Evolutionary conservation across 2,329 filamentous ascomycete species (phyloP).

Genomic region (Scedosporium apiospermum): DNA sequence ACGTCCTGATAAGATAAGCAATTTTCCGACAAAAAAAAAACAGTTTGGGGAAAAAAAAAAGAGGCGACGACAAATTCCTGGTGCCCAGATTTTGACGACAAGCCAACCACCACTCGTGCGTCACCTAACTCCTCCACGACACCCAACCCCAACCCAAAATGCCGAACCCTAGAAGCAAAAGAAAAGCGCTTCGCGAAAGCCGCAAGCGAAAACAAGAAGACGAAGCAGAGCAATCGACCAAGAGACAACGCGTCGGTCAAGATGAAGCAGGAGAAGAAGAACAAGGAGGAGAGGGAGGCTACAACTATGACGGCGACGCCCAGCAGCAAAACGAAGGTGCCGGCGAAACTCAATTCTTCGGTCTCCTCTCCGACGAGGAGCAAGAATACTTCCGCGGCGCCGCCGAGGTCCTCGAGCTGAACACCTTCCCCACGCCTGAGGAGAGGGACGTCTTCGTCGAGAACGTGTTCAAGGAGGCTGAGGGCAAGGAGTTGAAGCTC

Average conservation of each 20-base stretch:
- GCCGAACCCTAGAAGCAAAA: conserved; percentile 35
- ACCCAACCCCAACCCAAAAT: conserved; percentile 17
- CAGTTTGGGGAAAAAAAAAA: neutral
- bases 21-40: neutral
- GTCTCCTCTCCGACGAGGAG: conserved; percentile 84
- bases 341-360: conserved; percentile 71
- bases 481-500: conserved; percentile 90
- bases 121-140: neutral
- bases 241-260: conserved; percentile 14
- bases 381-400: conserved; percentile 91
- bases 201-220: conserved; percentile 29
- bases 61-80: neutral
- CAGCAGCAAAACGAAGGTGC: conserved; percentile 15
- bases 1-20: conserved; percentile 5
- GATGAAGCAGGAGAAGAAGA: conserved; percentile 12
- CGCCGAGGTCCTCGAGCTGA: conserved; percentile 80
- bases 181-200: conserved; percentile 27
- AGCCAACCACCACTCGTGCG: neutral
- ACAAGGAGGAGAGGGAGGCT: conserved; percentile 12
- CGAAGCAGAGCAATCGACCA: conserved; percentile 11
- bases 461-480: conserved; percentile 77
- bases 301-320: conserved; percentile 14
- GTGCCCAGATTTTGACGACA: neutral
- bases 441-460: conserved; percentile 63
- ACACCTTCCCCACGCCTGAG: conserved; percentile 73